Base-by-base conservation (phyloP, 106 monocot species). In the Platanthera zijinensis region DNA sequence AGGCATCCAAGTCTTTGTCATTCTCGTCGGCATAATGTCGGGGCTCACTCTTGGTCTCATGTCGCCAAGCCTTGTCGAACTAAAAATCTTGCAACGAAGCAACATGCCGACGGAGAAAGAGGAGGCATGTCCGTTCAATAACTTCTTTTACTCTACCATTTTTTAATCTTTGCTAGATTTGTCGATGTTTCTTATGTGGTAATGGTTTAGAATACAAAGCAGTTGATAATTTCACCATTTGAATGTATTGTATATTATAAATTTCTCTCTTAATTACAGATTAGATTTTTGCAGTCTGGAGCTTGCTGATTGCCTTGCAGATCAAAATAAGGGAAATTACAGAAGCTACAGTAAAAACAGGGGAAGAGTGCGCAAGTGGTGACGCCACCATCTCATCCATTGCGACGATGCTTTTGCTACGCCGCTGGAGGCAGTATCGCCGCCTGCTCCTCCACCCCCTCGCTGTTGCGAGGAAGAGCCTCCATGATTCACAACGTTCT, bases 21-120 rank as follows among this genome's bases (percentile, higher is more conserved):
- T 99, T 28, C 94, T 99, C 77, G 97, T 94, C 0, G 97, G 97
- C 50, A 89, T 99, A 73, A 99, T 99, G 97, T 99, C 97, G 22
- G 97, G 97, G 22, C 86, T 99, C 50, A 99, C 97, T 5, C 86
- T 99, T 0, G 97, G 97, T 8, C 80, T 99, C 67, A 99, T 99
- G 97, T 94, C 97, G 10, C 88, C 94, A 25, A 94, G 94, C 46
- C 86, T 99, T 61, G 97, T 99, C 73, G 97, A 99, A 73, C 88
- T 99, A 74, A 94, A 99, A 91, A 91, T 99, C 75, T 88, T 99
- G n/a, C 97, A 99, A 79, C 89, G 88, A 28, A 88, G 97, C 57
- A 94, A 94, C 0, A 84, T 89, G 49, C 63, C 83, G 57, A 82
- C 68, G 5, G 97, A 99, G 88, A 99, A 94, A 88, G 72, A 81